Base-by-base conservation (phyloP, 495 filamentous ascomycete species). In the Penicillium angulare region DNA sequence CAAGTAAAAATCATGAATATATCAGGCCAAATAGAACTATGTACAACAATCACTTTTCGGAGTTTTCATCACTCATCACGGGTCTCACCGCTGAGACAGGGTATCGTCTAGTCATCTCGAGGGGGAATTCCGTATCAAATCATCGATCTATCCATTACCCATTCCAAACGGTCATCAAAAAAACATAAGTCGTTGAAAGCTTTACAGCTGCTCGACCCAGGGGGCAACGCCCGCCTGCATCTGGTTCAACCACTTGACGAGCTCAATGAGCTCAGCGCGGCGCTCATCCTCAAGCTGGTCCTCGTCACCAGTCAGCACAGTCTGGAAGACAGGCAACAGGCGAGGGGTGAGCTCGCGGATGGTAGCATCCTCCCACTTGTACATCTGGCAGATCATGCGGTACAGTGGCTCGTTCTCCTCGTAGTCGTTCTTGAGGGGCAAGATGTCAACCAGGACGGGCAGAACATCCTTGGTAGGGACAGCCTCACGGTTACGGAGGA, bases 391-490 rank as follows among this genome's bases (percentile, higher is more conserved):
- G 60, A 98, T 81, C 82, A 89, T 92, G 57, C 85, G 79, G 71
- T 85, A 98, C 29, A 97, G 82, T 9, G 92, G 89, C 52, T 88
- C 86, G 74, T 98, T 97, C 81, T 98, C 93, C 68, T 96, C 91
- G 55, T 81, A 97, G 67, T 98, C 93, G 58, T 96, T 92, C 73
- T 87, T 90, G 58, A 97, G 73, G 21, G 93, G 93, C 38, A 98
- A 78, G 10, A 93, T 78, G 45, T 76, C 78, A 16, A 93, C 81
- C 34, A 98, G 76, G 3, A 80, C 83, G 20, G 92, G 91, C 1
- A 98, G 79, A 16, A 96, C 87, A 9, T 95, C 84, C 48, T 79
- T 69, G 49, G 90, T 75, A 5, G 92, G 92, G 6, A 97, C 82
- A 44, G 80, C 81, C 40, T 90, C 84, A 9, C 87, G 86, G 63